A percentile compares a stretch with the other conserved stretches of the same genome.
Conservation (phyloP, 2,329 filamentous ascomycete genomes). For the Penicillium oxalicum region DNA sequence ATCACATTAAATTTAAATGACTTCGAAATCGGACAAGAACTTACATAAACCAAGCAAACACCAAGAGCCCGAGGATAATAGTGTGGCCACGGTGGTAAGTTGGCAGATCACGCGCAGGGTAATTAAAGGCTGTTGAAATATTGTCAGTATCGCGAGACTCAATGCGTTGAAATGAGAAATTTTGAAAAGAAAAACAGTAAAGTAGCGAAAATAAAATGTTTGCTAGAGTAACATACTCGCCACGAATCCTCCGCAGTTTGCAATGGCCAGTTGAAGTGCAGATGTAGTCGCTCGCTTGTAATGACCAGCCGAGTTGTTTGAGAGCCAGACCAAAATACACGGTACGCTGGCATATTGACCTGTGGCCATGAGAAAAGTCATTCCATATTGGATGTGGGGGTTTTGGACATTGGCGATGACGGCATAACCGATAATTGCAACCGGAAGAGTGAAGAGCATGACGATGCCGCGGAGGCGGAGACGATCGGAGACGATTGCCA, state of each 20-base stretch:
- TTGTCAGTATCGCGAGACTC: not conserved
- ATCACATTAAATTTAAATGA: not conserved
- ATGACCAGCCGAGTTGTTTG: constrained; percentile 63
- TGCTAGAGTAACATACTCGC: constrained; percentile 42
- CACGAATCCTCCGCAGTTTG: constrained; percentile 63
- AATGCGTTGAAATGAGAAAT: not conserved
- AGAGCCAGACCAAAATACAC: constrained; percentile 59
- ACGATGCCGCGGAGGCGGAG: constrained; percentile 54
- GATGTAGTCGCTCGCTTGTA: constrained; percentile 65
- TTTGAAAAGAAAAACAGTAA: not conserved
- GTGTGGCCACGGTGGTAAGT: constrained; percentile 57
- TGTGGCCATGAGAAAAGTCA: constrained; percentile 63
- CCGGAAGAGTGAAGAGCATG: constrained; percentile 58
- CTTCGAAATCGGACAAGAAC: constrained; percentile 24
- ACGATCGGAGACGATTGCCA: constrained; percentile 55
- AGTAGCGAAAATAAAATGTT: not conserved
- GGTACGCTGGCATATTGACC: constrained; percentile 60
- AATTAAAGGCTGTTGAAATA: constrained; percentile 46
- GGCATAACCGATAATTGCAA: constrained; percentile 61
- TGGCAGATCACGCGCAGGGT: constrained; percentile 52
- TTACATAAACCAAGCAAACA: constrained; percentile 60
- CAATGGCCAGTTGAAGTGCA: constrained; percentile 59
- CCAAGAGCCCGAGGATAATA: constrained; percentile 54
- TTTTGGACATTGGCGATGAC: constrained; percentile 53
- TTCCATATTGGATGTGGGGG: constrained; percentile 54